phyloP scores from a whole-genome alignment of 768 basidiomycete genomes.

The Lentinula aciculospora region DNA sequence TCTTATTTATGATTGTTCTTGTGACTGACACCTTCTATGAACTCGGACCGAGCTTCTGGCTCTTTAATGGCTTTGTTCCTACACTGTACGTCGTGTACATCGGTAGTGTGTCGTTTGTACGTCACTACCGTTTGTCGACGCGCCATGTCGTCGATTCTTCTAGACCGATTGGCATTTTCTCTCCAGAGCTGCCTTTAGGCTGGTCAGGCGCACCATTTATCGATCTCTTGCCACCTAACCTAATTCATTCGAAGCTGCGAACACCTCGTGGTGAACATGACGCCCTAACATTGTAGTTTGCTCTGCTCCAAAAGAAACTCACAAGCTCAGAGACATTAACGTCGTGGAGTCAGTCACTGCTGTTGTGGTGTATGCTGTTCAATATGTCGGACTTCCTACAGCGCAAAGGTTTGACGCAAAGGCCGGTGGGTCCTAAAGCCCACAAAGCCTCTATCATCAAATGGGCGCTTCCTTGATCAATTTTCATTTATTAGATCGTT shows the following conservation, averaged over 20 bases:
- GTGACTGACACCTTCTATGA: not conserved
- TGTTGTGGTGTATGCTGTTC: not conserved
- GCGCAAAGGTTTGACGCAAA: not conserved
- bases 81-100: slow-evolving; percentile 3
- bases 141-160: not conserved
- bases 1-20: not conserved
- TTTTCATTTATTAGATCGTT: not conserved
- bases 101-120: not conserved
- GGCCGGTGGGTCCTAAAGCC: not conserved
- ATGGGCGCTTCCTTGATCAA: not conserved
- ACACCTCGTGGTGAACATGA: slow-evolving; percentile 14
- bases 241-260: not conserved
- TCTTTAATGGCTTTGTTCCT: not conserved
- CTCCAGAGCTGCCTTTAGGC: not conserved
- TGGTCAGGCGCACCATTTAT: not conserved
- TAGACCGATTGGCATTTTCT: not conserved
- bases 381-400: not conserved
- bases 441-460: not conserved
- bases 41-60: not conserved
- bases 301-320: not conserved
- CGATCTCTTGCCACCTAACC: not conserved
- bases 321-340: not conserved
- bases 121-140: not conserved
- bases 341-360: not conserved
- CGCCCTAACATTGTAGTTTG: not conserved